phyloP scores from a whole-genome alignment of 2,329 filamentous ascomycete species.

The Venturia nashicola region DNA sequence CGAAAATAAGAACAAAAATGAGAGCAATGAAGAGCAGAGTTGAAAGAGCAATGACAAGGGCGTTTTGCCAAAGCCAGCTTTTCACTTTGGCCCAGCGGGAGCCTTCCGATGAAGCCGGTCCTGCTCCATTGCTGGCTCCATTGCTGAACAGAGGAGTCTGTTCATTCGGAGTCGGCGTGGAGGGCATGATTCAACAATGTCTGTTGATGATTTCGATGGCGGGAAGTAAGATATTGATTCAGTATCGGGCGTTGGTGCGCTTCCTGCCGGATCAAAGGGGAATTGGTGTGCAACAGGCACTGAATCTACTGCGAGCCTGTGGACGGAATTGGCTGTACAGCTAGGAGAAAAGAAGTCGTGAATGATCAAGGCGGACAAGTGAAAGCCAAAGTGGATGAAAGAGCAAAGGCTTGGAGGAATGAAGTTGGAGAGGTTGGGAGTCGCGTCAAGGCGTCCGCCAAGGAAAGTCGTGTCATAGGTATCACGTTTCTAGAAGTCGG shows the following conservation, averaged over 20 bases:
- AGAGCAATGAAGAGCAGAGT: neutral
- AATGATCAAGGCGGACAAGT: neutral
- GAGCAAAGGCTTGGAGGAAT: neutral
- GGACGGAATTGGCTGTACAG: neutral
- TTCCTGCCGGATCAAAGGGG: neutral
- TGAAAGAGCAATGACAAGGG: neutral
- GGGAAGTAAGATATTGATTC: neutral
- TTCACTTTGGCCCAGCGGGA: conserved; percentile 1
- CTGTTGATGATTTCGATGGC: neutral
- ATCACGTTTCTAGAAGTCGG: neutral
- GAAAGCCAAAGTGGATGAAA: neutral
- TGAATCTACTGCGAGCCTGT: neutral
- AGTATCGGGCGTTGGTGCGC: neutral
- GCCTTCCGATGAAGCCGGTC: neutral
- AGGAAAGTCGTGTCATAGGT: neutral
- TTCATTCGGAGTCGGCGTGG: neutral
- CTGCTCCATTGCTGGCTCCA: neutral
- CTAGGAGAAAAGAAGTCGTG: neutral
- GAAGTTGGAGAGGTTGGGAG: neutral
- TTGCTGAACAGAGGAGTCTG: conserved; percentile 2
- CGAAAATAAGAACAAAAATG: neutral
- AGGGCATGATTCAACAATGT: neutral
- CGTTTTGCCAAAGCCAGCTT: neutral
- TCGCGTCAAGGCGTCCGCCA: neutral
- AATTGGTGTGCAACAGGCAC: neutral